Evolutionary conservation across 2,329 filamentous ascomycete species (phyloP).

Genomic region (Penicillium oxalicum): DNA sequence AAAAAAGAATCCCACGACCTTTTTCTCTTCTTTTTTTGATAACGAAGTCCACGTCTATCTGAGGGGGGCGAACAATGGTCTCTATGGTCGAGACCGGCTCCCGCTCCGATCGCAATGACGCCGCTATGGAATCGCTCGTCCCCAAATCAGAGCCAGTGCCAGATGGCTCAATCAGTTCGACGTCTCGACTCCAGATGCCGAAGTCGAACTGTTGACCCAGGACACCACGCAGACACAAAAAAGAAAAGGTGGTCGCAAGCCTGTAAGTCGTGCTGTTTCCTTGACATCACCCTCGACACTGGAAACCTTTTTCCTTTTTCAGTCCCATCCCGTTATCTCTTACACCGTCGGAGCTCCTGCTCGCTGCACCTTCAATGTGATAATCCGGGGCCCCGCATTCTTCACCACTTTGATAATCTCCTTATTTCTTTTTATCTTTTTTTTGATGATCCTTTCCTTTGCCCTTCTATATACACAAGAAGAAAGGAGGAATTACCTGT

Average conservation of each 20-base stretch:
- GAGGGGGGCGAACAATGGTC: conserved; percentile 34
- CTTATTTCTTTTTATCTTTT: not conserved
- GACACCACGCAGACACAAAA: conserved; percentile 61
- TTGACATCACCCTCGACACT: not conserved
- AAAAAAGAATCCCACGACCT: too few relatives aligned
- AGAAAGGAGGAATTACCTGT: too few relatives aligned
- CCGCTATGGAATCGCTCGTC: conserved; percentile 35
- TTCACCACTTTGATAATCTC: conserved; percentile 2
- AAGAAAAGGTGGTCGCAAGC: conserved; percentile 95
- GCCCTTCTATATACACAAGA: too few relatives aligned
- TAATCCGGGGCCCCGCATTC: conserved; percentile 30
- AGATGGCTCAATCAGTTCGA: conserved; percentile 41
- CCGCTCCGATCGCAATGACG: conserved; percentile 37
- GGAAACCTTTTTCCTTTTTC: not conserved
- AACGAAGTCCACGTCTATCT: not conserved
- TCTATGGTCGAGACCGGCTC: conserved; percentile 38
- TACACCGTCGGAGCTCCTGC: conserved; percentile 1
- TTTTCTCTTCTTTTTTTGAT: not conserved
- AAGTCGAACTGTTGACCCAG: conserved; percentile 36
- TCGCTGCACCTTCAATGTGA: conserved; percentile 10
- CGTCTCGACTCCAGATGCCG: conserved; percentile 44
- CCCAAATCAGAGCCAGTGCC: conserved; percentile 39
- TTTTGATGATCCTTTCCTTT: not conserved
- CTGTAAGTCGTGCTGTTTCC: conserved; percentile 55
- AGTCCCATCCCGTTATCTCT: not conserved